A percentile compares a stretch with the other conserved stretches of the same genome.
Evolutionary conservation across 148 eudicot species (phyloP).

Genomic region (Oxyria digyna): DNA sequence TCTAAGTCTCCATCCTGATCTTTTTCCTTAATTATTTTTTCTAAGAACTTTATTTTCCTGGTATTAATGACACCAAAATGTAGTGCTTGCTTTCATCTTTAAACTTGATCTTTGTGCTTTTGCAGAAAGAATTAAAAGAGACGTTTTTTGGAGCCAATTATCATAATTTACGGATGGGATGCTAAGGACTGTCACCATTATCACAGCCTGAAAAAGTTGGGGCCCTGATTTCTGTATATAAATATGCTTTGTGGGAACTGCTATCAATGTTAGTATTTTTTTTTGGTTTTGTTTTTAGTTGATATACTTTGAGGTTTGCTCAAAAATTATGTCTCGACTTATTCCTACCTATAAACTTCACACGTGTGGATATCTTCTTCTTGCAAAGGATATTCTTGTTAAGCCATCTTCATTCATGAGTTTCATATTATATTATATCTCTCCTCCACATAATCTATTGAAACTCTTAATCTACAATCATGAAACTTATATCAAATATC

Average conservation of each 20-base stretch:
- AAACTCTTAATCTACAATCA: too few species aligned
- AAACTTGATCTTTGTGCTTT: neutral
- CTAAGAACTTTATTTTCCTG: too few species aligned
- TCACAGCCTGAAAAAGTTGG: neutral
- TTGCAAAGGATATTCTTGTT: neutral
- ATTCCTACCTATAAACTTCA: neutral
- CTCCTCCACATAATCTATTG: too few species aligned
- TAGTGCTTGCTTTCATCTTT: neutral
- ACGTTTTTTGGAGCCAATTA: neutral
- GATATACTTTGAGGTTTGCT: neutral
- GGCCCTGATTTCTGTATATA: neutral
- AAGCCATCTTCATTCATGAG: too few species aligned
- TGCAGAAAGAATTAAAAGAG: slow-evolving; percentile 2
- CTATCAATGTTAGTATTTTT: slow-evolving; percentile 2
- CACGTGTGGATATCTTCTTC: slow-evolving; percentile 4
- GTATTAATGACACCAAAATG: too few species aligned
- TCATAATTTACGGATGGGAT: slow-evolving; percentile 4
- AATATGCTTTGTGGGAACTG: slow-evolving; percentile 1
- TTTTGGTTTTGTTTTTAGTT: neutral
- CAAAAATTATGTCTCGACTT: neutral
- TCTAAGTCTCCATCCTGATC: too few species aligned
- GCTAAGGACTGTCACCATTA: slow-evolving; percentile 4
- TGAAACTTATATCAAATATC: too few species aligned
- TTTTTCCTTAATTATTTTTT: too few species aligned
- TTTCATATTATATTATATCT: too few species aligned